Percentiles rank a stretch among this genome's conserved stretches.
Conservation (phyloP, 1,139 yeast genomes). For the Yamadazyma pseudoaaseri region DNA sequence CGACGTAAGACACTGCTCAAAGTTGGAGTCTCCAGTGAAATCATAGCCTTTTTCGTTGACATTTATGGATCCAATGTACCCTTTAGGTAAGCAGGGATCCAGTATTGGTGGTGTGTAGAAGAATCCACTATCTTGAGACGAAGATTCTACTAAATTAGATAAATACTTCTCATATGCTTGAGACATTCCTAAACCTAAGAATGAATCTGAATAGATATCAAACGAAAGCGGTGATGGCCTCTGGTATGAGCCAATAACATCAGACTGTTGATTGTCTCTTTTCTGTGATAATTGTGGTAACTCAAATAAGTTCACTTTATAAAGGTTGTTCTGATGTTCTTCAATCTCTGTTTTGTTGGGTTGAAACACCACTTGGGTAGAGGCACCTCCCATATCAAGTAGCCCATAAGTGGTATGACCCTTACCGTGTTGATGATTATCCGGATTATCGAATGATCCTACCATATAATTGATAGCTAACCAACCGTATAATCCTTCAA, state of each 20-base stretch:
- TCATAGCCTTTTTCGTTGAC: slow-evolving; percentile 28
- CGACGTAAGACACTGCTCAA: slow-evolving; percentile 49
- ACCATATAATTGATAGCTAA: slow-evolving; percentile 68
- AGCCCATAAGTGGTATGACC: slow-evolving; percentile 67
- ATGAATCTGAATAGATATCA: slow-evolving; percentile 66
- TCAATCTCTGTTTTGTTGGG: slow-evolving; percentile 58
- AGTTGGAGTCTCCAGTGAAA: slow-evolving; percentile 61
- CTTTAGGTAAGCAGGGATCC: slow-evolving; percentile 68
- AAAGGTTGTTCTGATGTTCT: slow-evolving; percentile 56
- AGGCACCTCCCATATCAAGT: slow-evolving; percentile 87
- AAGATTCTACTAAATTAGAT: slow-evolving; percentile 30
- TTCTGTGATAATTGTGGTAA: slow-evolving; percentile 20
- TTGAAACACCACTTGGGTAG: slow-evolving; percentile 79
- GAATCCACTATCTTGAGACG: slow-evolving; percentile 13
- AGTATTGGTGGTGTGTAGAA: slow-evolving; percentile 26
- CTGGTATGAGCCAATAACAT: slow-evolving; percentile 5
- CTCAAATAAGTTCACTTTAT: slow-evolving; percentile 47
- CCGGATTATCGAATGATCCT: slow-evolving; percentile 54
- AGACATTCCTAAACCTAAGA: slow-evolving; percentile 74
- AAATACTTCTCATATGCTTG: slow-evolving; percentile 61
- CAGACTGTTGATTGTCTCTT: not conserved
- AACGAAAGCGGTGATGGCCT: slow-evolving; percentile 31
- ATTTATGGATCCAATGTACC: slow-evolving; percentile 25
- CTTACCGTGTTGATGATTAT: slow-evolving; percentile 48
- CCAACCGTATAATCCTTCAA: slow-evolving; percentile 86